phyloP scores from a whole-genome alignment of 1,284 basidiomycete genomes.

The Naganishia sp. region DNA sequence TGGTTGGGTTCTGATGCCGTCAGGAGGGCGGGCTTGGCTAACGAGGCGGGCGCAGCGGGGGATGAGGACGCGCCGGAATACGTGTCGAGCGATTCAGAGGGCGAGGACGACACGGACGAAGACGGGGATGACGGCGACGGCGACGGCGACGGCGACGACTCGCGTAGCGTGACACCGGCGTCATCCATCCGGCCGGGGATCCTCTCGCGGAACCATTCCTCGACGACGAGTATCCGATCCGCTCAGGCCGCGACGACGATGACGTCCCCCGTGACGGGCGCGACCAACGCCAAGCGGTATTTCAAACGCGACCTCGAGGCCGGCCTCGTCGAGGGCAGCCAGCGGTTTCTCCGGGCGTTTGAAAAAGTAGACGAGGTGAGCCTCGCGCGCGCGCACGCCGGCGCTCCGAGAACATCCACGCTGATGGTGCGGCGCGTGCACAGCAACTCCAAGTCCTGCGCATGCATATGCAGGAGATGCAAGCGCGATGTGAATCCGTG shows the following conservation, averaged over 20 bases:
- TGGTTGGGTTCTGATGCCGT: slow-evolving; percentile 38
- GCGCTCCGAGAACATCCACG: too few species aligned
- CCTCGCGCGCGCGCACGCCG: slow-evolving; percentile 53
- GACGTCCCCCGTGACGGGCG: slow-evolving; percentile 26
- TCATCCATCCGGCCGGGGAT: slow-evolving; percentile 5
- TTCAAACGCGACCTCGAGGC: slow-evolving; percentile 80
- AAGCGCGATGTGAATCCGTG: slow-evolving; percentile 75
- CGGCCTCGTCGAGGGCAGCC: slow-evolving; percentile 74
- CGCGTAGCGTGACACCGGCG: neutral
- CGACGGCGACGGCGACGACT: neutral
- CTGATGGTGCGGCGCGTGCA: too few species aligned
- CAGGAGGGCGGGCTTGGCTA: slow-evolving; percentile 53
- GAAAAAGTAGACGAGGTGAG: slow-evolving; percentile 82
- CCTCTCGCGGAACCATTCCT: slow-evolving; percentile 33
- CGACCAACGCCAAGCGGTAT: slow-evolving; percentile 69
- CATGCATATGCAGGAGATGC: slow-evolving; percentile 74
- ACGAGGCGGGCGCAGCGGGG: slow-evolving; percentile 37
- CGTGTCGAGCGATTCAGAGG: neutral
- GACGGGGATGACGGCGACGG: neutral
- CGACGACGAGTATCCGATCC: slow-evolving; percentile 11
- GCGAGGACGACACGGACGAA: neutral
- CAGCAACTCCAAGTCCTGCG: slow-evolving; percentile 75
- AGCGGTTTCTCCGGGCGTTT: slow-evolving; percentile 77
- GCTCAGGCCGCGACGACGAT: slow-evolving; percentile 26
- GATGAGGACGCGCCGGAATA: neutral